Conservation (phyloP, 2,329 filamentous ascomycete species). For the Cladosporium sp. region DNA sequence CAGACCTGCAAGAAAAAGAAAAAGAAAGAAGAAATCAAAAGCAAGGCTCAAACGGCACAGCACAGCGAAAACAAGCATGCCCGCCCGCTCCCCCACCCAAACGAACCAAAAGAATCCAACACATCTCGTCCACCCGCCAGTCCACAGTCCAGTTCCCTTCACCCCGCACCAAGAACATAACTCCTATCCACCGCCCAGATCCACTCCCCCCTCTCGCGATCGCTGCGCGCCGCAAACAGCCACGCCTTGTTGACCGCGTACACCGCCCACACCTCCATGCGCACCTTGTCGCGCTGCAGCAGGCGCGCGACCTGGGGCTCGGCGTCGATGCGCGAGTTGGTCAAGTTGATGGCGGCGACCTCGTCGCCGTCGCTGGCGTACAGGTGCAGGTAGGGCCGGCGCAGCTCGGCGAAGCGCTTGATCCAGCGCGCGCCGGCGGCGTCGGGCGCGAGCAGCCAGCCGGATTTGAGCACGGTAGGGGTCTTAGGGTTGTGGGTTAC, state of each 20-base stretch:
- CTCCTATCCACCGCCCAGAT: constrained; percentile 91
- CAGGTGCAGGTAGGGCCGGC: constrained; percentile 85
- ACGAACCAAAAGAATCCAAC: too few species aligned
- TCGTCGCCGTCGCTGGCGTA: constrained; percentile 86
- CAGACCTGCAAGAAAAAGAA: too few species aligned
- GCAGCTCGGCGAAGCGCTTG: constrained; percentile 85
- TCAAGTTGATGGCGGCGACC: constrained; percentile 78
- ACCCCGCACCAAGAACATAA: constrained; percentile 39
- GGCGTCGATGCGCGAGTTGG: constrained; percentile 85
- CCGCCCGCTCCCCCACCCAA: too few species aligned
- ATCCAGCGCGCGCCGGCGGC: constrained; percentile 78
- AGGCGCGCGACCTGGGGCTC: constrained; percentile 80
- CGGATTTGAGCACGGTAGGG: constrained; percentile 64
- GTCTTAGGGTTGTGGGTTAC: constrained; percentile 78
- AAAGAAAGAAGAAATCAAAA: too few species aligned
- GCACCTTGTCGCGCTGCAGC: constrained; percentile 41
- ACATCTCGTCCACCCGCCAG: too few species aligned
- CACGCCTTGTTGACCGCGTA: constrained; percentile 94
- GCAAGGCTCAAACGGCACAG: too few species aligned
- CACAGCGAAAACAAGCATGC: too few species aligned
- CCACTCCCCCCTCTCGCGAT: constrained; percentile 94
- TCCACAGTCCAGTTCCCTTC: too few species aligned
- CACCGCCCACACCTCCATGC: constrained; percentile 69
- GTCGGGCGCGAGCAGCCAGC: constrained; percentile 75
- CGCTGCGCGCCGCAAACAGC: constrained; percentile 82